A percentile compares a stretch with the other conserved stretches of the same genome.
phyloP scores from a whole-genome alignment of 352 stramenopile species.

The Phytopythium delawarense region DNA sequence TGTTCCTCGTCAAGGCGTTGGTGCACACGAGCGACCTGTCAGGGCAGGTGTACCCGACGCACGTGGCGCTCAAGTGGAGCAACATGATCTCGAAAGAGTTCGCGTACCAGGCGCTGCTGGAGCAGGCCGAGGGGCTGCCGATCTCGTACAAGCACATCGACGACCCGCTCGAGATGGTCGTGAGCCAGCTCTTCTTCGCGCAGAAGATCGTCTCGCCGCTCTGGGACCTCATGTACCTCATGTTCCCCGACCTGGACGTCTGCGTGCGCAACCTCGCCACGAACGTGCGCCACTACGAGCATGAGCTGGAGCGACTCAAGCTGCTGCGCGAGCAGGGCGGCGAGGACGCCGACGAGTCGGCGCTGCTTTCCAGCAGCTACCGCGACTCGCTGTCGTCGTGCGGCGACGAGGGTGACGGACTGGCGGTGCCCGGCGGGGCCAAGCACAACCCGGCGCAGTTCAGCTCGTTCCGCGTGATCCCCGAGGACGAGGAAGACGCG shows the following conservation, averaged over 20 bases:
- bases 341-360: conserved; percentile 14
- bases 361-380: conserved; percentile 2
- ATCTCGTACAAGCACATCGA: conserved; percentile 81
- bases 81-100: conserved; percentile 91
- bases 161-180: conserved; percentile 82
- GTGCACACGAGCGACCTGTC: conserved; percentile 87
- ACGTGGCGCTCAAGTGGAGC: conserved; percentile 88
- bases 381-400: conserved; percentile 30
- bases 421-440: conserved; percentile 67
- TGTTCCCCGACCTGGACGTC: conserved; percentile 68
- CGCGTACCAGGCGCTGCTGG: conserved; percentile 77
- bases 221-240: conserved; percentile 69
- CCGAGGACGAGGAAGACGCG: conserved; percentile 25
- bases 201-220: conserved; percentile 80
- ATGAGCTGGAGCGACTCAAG: conserved; percentile 68
- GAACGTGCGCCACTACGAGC: conserved; percentile 83
- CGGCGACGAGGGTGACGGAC: conserved; percentile 52
- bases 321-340: conserved; percentile 22
- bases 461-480: conserved; percentile 73
- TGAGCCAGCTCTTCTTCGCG: conserved; percentile 82
- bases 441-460: conserved; percentile 79
- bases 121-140: conserved; percentile 74
- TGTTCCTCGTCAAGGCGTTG: conserved; percentile 83
- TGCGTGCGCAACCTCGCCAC: conserved; percentile 63
- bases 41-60: conserved; percentile 82